These are phyloP conservation scores for Coniochaeta sp. DNA, from an alignment of 2,329 filamentous ascomycete species.

Conservation along the genomic window DNA sequence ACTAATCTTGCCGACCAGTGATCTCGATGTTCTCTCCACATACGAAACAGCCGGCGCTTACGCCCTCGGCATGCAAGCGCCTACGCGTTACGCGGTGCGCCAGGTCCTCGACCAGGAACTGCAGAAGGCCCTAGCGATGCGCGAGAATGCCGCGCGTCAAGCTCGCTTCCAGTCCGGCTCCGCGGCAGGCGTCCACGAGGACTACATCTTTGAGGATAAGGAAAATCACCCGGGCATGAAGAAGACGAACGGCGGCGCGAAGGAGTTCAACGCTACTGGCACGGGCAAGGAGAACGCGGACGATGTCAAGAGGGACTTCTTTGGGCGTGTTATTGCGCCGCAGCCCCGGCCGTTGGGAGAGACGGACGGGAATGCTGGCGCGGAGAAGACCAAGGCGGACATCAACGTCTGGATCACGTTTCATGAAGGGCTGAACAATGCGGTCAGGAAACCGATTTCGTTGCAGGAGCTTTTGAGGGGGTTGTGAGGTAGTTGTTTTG, in stretches of 20 bases:
- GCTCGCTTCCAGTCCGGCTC: conserved; percentile 53
- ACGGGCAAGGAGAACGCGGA: conserved; percentile 22
- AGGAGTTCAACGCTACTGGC: conserved; percentile 21
- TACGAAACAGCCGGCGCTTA: conserved; percentile 62
- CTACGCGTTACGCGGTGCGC: conserved; percentile 83
- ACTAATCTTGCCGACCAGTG: conserved; percentile 25
- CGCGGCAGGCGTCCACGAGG: conserved; percentile 16
- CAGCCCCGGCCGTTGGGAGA: conserved; percentile 25
- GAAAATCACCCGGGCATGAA: conserved; percentile 21
- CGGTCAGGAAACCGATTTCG: conserved; percentile 80
- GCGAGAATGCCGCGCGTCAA: conserved; percentile 59
- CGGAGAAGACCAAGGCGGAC: conserved; percentile 33
- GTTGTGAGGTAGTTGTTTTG: conserved; percentile 36
- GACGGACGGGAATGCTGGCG: conserved; percentile 29
- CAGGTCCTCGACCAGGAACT: conserved; percentile 92
- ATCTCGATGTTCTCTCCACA: conserved; percentile 68
- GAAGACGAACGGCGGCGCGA: conserved; percentile 17
- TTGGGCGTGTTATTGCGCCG: conserved; percentile 60
- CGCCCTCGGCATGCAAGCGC: conserved; percentile 50
- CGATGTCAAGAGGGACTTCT: conserved; percentile 70
- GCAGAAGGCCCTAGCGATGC: conserved; percentile 59
- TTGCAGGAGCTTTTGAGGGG: conserved; percentile 69
- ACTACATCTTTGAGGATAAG: conserved; percentile 26
- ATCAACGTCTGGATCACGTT: conserved; percentile 77
- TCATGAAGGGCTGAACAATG: conserved; percentile 87